These are phyloP conservation scores for Diaporthe citrichinensis DNA, from an alignment of 2,329 filamentous ascomycete species.

Conservation along the genomic window DNA sequence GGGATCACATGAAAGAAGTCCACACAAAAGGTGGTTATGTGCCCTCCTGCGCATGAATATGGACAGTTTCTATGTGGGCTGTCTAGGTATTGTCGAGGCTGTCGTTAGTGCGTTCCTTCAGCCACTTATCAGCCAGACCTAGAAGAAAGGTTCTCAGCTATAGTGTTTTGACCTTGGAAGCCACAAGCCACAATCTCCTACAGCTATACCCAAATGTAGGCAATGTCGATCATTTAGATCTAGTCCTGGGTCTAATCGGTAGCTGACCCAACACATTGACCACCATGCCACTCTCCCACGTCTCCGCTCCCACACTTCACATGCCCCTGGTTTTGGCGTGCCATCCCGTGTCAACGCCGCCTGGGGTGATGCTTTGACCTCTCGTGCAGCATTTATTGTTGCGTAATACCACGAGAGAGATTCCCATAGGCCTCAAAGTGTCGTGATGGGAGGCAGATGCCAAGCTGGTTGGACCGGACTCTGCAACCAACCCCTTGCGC, in stretches of 20 bases:
- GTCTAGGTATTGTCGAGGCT: neutral
- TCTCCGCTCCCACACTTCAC: neutral
- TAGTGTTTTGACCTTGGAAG: constrained; percentile 8
- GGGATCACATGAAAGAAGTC: neutral
- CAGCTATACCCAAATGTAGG: neutral
- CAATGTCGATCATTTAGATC: neutral
- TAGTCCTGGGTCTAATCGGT: neutral
- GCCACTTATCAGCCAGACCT: neutral
- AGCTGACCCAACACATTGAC: neutral
- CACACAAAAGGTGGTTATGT: neutral
- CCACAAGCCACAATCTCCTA: constrained; percentile 8
- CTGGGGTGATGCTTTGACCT: neutral
- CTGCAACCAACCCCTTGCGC: neutral
- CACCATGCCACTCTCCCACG: neutral
- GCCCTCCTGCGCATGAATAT: neutral
- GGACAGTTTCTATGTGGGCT: neutral
- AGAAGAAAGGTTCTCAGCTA: neutral
- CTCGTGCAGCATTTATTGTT: neutral
- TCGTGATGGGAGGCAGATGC: neutral
- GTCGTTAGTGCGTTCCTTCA: neutral
- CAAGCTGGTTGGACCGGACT: neutral
- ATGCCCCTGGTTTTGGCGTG: neutral
- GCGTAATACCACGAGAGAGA: neutral
- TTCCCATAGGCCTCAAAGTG: neutral
- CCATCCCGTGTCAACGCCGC: neutral